Base-by-base conservation (phyloP, 371 early-diverging fungal species). In the Mucor racemosus region DNA sequence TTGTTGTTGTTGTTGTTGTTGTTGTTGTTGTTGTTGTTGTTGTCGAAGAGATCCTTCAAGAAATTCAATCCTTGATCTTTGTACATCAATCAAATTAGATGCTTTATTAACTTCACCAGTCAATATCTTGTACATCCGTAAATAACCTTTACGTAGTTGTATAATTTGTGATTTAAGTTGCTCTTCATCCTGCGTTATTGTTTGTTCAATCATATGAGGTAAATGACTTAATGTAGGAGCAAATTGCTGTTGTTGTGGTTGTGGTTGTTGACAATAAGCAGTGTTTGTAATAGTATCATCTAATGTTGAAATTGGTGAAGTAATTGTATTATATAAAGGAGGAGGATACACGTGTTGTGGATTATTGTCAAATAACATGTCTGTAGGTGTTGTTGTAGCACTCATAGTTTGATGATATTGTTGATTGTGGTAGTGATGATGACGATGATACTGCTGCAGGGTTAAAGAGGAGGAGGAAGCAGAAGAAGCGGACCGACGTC, bases 21-120 rank as follows among this genome's bases (percentile, higher is more conserved):
- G 57, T 38, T 62, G 63, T 9, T 54, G 58, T 17, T 61, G 53
- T 2, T 62, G 50, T 38, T 65, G 48, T 44, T 48, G 38, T 7
- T 68, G 53, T 9, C n/a, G 68, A n/a, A 72, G 41, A 13, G 42
- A 19, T 14, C 42, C 39, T 17, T 72, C 68, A 11, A 72, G 56
- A 31, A 57, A 68, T 34, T 67, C 60, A 42, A 72, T 72, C 33
- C 65, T 58, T 48, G 65, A 61, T 11, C 57, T 50, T 33, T 72
- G 72, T 4, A 48, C 21, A 7, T 65, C 57, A 41, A 72, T 62
- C 19, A 72, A 26, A 14, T 33, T 58, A 10, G 33, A 57, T 11
- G 72, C 67, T 31, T 64, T 68, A 34, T 60, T 55, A 5, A 72
- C 61, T 61, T 72, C 58, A 3, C 61, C 72, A 34, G 64, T 64